Percentiles rank a stretch among this genome's conserved stretches.
phyloP scores from a whole-genome alignment of 2,329 filamentous ascomycete species.

The Diaporthe helianthi region DNA sequence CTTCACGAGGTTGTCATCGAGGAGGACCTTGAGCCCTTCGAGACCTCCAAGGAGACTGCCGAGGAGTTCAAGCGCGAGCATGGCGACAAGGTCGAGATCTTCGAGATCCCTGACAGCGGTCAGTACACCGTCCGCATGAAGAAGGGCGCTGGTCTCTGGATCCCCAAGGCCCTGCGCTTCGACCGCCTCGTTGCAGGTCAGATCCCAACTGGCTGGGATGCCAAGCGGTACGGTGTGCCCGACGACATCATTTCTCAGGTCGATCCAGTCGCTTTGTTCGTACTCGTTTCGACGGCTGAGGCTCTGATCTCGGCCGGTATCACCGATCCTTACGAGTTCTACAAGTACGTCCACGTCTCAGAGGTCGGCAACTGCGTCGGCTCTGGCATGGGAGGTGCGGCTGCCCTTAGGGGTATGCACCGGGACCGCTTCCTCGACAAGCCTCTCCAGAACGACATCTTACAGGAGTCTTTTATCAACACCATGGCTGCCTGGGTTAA shows the following conservation, averaged over 20 bases:
- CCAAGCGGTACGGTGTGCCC: constrained; percentile 93
- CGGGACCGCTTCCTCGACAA: constrained; percentile 96
- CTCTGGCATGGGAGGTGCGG: constrained; percentile 96
- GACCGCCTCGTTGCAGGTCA: constrained; percentile 97
- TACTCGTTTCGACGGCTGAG: constrained; percentile 93
- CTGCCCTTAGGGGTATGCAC: constrained; percentile 95
- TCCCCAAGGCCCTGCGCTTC: constrained; percentile 96
- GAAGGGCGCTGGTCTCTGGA: constrained; percentile 94
- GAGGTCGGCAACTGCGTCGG: constrained; percentile 98
- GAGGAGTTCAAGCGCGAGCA: constrained; percentile 98
- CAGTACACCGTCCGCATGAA: constrained; percentile 94
- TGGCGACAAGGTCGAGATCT: constrained; percentile 96
- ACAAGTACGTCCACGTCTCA: constrained; percentile 98
- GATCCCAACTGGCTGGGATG: constrained; percentile 96
- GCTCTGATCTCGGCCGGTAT: constrained; percentile 91
- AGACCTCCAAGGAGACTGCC: constrained; percentile 95
- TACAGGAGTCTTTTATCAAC: constrained; percentile 99
- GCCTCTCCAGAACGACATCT: constrained; percentile 97
- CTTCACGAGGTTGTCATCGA: constrained; percentile 97
- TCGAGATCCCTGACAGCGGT: constrained; percentile 90
- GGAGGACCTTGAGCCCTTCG: constrained; percentile 96
- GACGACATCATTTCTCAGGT: constrained; percentile 98
- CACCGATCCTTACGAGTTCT: constrained; percentile 99
- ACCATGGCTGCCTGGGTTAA: constrained; percentile 99
- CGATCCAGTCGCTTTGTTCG: constrained; percentile 93